Base-by-base conservation (phyloP, 441 rosid species). In the Mallotus repandus region DNA sequence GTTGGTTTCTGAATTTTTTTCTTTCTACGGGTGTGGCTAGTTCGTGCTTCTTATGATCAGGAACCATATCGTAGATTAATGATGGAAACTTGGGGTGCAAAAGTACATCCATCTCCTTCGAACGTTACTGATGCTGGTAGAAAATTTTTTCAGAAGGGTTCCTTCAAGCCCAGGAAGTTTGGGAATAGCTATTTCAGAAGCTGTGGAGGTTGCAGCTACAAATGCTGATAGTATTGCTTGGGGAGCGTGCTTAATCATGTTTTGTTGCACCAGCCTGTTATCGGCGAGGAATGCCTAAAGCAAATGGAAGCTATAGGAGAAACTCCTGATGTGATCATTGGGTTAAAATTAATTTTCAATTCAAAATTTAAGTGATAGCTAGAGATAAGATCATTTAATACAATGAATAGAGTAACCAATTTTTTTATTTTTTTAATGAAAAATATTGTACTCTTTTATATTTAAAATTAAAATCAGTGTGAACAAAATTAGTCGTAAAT, bases 61-160 rank as follows among this genome's bases (percentile, higher is more conserved):
- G 92, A 94, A 80, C 99, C 99, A 62, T 94, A 92, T 71, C 88
- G 99, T 4, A 80, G 91, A 79, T 52, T 94, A 77, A 94, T 94
- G 99, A 94, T 94, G 99, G 93, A 94, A 81, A 92, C 99, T 18
- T 92, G 99, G 98, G 99, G 98, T 0, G 97, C 97, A 70, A 89
- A 89, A 66, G 97, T 94, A 64, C 97, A 92, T 77, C 97, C 98
- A 53, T 91, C 99, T 1, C 99, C 99, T 18, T 94, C 98, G 0
- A 74, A 63, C 69, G 57, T 87, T 59, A 94, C 99, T 4, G 84
- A 86, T 12, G 82, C 89, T 0, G 99, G 97, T 18, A 72, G 89
- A 50, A 84, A 76, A 71, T 88, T 92, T 70, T 95, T 92, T 22
- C 22, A 85, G 68, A 68, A 52, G 2, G 90, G 91, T 74, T 97